Percentiles rank a stretch among this genome's conserved stretches.
Evolutionary conservation across 495 filamentous ascomycete species (phyloP).

Genomic region (Aeminium ludgeri): DNA sequence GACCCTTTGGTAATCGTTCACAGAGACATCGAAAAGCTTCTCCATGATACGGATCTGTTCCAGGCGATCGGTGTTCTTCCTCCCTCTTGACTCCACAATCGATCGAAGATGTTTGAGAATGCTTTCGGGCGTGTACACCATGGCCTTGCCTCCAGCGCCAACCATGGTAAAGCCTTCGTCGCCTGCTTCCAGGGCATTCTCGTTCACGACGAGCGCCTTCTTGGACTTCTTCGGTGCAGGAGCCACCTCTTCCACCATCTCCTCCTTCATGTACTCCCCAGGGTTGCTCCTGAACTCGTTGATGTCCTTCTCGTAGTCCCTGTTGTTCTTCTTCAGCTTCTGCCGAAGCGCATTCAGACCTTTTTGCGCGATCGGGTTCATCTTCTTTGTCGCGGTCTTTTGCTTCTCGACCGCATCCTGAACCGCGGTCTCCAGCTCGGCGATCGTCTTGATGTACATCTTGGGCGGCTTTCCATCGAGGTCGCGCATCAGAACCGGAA

Average conservation of each 20-base stretch:
- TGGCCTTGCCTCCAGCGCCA: constrained; percentile 65
- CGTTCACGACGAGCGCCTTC: constrained; percentile 21
- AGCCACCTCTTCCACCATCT: constrained; percentile 50
- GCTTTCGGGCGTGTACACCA: constrained; percentile 87
- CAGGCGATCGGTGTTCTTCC: constrained; percentile 91
- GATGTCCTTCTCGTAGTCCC: constrained; percentile 74
- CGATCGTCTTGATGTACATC: constrained; percentile 77
- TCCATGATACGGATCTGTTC: constrained; percentile 98
- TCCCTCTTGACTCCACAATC: constrained; percentile 87
- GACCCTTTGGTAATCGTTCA: constrained; percentile 84
- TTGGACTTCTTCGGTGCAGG: constrained; percentile 34
- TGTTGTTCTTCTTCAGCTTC: constrained; percentile 94
- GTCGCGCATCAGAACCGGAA: constrained; percentile 56
- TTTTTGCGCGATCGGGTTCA: constrained; percentile 90
- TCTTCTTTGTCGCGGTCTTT: constrained; percentile 92
- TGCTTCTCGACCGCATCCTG: constrained; percentile 86
- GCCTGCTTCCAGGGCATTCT: constrained; percentile 31
- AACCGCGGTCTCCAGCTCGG: constrained; percentile 90
- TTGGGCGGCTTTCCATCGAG: constrained; percentile 57
- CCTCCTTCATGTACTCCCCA: constrained; percentile 72
- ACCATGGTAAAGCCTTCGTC: constrained; percentile 79
- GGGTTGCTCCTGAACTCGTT: constrained; percentile 73
- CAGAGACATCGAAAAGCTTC: constrained; percentile 75
- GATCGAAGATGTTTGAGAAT: constrained; percentile 90
- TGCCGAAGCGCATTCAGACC: constrained; percentile 94